These are phyloP conservation scores for Aspergillus aculeatus DNA, from an alignment of 2,329 filamentous ascomycete genomes.

Conservation along the genomic window DNA sequence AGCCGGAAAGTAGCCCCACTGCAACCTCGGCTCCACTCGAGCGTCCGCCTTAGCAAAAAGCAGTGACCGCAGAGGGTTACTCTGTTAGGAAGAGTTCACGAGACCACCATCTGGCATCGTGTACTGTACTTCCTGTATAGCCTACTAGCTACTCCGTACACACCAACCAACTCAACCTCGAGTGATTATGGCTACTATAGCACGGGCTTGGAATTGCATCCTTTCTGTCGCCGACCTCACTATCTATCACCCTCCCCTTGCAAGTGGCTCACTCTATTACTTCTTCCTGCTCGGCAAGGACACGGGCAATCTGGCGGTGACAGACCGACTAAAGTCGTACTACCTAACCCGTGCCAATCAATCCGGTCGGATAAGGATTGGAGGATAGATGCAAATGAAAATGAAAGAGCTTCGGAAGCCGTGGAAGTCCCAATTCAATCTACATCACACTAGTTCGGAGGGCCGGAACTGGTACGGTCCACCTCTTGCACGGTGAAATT, in stretches of 20 bases:
- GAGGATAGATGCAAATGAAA: neutral
- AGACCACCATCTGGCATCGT: slow-evolving; percentile 2
- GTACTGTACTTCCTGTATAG: neutral
- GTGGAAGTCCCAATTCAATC: neutral
- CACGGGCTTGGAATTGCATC: neutral
- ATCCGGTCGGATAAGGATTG: slow-evolving; percentile 3
- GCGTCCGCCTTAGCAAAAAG: neutral
- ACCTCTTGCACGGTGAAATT: neutral
- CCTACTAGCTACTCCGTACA: too few species aligned
- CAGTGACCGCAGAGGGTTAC: slow-evolving; percentile 10
- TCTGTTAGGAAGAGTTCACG: slow-evolving; percentile 21
- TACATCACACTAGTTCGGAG: neutral
- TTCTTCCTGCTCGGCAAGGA: neutral
- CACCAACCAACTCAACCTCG: neutral
- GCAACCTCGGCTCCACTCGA: slow-evolving; percentile 8
- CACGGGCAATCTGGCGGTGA: slow-evolving; percentile 5
- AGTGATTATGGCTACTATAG: neutral
- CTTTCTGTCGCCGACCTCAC: neutral
- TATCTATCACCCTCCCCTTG: slow-evolving; percentile 1
- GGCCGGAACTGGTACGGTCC: neutral
- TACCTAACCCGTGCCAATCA: slow-evolving; percentile 6
- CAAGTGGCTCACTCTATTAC: neutral
- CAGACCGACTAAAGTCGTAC: slow-evolving; percentile 2
- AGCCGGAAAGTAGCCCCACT: slow-evolving; percentile 6
- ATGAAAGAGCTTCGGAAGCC: neutral